phyloP scores from a whole-genome alignment of 331 rosid genomes.

The Saraca asoca region DNA sequence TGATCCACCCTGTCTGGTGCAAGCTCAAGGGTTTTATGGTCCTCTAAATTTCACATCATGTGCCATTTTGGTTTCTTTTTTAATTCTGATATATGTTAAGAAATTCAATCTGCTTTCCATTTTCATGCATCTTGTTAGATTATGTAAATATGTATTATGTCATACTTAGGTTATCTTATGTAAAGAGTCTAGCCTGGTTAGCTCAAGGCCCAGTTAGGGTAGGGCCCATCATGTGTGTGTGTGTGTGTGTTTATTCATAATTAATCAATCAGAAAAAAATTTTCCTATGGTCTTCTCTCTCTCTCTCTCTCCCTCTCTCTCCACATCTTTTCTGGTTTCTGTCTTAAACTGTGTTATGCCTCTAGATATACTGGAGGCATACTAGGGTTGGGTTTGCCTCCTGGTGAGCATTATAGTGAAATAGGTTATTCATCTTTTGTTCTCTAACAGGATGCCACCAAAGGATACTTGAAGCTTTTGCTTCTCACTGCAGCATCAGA shows the following conservation, averaged over 20 bases:
- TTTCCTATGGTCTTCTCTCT: too few relatives aligned
- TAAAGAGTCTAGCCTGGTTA: too few relatives aligned
- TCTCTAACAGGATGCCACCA: constrained; percentile 82
- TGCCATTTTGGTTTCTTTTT: not conserved
- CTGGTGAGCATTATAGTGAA: constrained; percentile 8
- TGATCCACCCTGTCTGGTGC: not conserved
- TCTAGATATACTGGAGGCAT: constrained; percentile 6
- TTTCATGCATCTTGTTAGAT: not conserved
- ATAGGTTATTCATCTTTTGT: constrained; percentile 19
- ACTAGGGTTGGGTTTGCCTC: not conserved
- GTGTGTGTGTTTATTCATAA: too few relatives aligned
- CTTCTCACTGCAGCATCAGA: constrained; percentile 92
- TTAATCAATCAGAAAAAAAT: too few relatives aligned
- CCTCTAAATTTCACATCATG: not conserved
- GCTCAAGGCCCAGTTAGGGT: too few relatives aligned
- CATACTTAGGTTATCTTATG: too few relatives aligned
- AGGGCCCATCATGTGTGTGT: too few relatives aligned
- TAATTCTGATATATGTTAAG: not conserved
- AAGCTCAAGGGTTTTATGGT: not conserved
- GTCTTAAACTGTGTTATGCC: not conserved
- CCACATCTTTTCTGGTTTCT: not conserved
- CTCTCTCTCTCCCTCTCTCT: too few relatives aligned
- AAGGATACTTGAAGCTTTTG: constrained; percentile 91
- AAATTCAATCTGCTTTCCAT: not conserved
- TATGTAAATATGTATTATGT: too few relatives aligned